These are phyloP conservation scores for Aspergillus niger DNA, from an alignment of 2,329 filamentous ascomycete species.

Conservation along the genomic window DNA sequence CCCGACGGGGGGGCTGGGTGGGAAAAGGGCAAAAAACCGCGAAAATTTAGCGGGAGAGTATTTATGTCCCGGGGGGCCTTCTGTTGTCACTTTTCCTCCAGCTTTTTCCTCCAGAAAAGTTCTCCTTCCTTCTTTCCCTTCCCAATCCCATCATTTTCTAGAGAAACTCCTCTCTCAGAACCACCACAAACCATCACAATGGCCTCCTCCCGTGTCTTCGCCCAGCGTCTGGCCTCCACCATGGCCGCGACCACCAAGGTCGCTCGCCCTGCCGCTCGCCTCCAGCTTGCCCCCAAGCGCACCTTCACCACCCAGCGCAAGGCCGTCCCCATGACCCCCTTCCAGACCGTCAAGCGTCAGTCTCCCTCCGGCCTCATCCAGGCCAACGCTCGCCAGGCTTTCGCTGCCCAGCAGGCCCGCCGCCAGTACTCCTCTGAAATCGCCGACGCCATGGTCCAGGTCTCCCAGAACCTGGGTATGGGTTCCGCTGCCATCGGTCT, in stretches of 20 bases:
- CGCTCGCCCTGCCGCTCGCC: constrained; percentile 73
- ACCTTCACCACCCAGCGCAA: constrained; percentile 56
- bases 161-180: constrained; percentile 24
- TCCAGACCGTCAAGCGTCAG: constrained; percentile 76
- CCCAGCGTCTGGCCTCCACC: constrained; percentile 71
- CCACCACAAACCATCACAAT: constrained; percentile 64
- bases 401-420: constrained; percentile 60
- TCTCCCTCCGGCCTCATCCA: constrained; percentile 67
- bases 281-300: constrained; percentile 70
- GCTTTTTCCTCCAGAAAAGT: constrained; percentile 39
- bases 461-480: constrained; percentile 90
- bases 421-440: constrained; percentile 87
- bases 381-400: constrained; percentile 65
- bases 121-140: constrained; percentile 28
- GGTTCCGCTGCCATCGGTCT: constrained; percentile 88
- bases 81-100: constrained; percentile 34
- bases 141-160: constrained; percentile 20
- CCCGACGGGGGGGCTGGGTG: constrained; percentile 33
- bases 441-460: constrained; percentile 80
- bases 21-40: constrained; percentile 28
- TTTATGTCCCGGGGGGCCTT: constrained; percentile 37
- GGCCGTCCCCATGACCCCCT: constrained; percentile 51
- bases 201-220: constrained; percentile 75
- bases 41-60: constrained; percentile 44
- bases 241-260: constrained; percentile 73